Base-by-base conservation (phyloP, 2,329 filamentous ascomycete species). In the Rachicladosporium sp. region DNA sequence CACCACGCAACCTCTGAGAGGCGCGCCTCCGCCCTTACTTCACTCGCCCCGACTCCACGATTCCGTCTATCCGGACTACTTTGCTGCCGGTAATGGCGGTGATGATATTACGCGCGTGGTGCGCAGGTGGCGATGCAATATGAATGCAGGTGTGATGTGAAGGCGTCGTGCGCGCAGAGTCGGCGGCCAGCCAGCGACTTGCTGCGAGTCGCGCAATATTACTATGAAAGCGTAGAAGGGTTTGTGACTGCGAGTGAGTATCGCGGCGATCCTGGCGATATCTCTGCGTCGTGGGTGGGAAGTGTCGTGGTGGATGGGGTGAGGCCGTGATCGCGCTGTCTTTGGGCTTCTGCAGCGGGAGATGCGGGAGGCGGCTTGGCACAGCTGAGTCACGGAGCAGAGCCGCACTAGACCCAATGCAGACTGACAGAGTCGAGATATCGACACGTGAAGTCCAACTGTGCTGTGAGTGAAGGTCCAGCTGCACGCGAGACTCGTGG, bases 121-220 rank as follows among this genome's bases (percentile, higher is more conserved):
- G 49, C 49, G 49, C 44, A 43, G 35, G 45, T 47, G 48, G 35
- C 40, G 32, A 37, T n/a, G 10, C 30, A 19, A 21, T 42, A 38
- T 32, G 36, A 27, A 42, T 38, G 31, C 31, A 29, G 31, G 15
- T 27, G 31, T 31, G 38, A 37, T 32, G 35, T 42, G 31, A n/a
- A 32, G 37, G 44, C 43, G 33, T 19, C 33, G 39, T 43, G 47
- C 42, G 40, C 43, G 41, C 35, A 48, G 46, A 50, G 50, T 52
- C 52, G 50, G 43, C 46, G 50, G 51, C 52, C 54, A 40, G 52
- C 53, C 49, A 47, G 50, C 50, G 52, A 53, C 48, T 49, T 46
- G 33, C 33, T 42, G 34, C 23, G 30, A 37, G 36, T 35, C 39
- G 32, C 29, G 27, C 15, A 19, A 19, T 19, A 19, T 19, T 19